Percentiles rank a stretch among this genome's conserved stretches.
Conservation (phyloP, 495 filamentous ascomycete genomes). For the Podospora didyma region DNA sequence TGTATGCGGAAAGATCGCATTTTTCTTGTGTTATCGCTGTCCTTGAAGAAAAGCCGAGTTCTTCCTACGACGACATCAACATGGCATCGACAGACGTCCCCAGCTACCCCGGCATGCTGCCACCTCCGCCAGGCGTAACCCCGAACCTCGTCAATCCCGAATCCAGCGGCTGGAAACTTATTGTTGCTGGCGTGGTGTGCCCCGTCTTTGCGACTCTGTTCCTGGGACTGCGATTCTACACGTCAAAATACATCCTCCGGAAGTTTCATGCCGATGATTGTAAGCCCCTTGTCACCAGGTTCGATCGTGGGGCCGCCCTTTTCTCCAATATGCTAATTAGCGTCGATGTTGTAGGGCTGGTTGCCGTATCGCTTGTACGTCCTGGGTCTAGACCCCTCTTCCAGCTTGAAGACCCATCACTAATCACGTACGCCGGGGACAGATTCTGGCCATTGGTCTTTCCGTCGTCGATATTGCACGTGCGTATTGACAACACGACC, state of each 20-base stretch:
- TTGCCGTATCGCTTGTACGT: background rate
- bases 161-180: slow-evolving; percentile 15
- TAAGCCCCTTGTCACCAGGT: slow-evolving; percentile 8
- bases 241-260: slow-evolving; percentile 14
- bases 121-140: slow-evolving; percentile 18
- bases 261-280: slow-evolving; percentile 27
- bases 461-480: background rate
- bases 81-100: background rate
- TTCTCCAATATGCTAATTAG: background rate
- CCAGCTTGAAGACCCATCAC: too few species aligned
- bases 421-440: too few species aligned
- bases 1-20: too few species aligned
- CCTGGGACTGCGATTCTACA: slow-evolving; percentile 16
- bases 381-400: background rate
- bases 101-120: background rate
- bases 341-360: slow-evolving; percentile 1
- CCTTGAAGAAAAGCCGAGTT: too few species aligned
- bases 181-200: slow-evolving; percentile 15
- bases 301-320: background rate
- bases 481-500: background rate
- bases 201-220: slow-evolving; percentile 18
- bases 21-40: too few species aligned
- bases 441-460: slow-evolving; percentile 6
- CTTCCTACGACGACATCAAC: background rate
- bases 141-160: slow-evolving; percentile 25